Base-by-base conservation (phyloP, 768 basidiomycete genomes). In the Kwoniella shandongensis region DNA sequence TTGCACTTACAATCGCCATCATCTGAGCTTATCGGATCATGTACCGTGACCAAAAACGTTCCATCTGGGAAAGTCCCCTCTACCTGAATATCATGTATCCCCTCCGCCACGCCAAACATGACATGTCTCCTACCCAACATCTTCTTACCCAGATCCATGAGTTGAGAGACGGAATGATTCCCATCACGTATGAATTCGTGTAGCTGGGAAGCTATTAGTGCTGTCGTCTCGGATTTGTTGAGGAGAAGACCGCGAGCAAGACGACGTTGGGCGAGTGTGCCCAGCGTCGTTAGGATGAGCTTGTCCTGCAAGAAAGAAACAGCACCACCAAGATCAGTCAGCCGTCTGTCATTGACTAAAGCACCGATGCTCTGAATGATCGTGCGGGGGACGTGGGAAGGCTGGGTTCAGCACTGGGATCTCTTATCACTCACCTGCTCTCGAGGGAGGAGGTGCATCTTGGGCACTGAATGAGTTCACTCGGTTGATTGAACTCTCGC, bases 101-200 rank as follows among this genome's bases (percentile, higher is more conserved):
- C 81, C 5, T 80, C 78, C 0, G 87, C 82, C 0, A 98, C 92
- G 40, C 84, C 83, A 62, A 61, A 84, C 52, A 92, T 81, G 39
- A 98, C 94, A 77, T 98, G 94, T 45, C 89, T 79, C 27, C 90
- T 80, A 1, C 94, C 93, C 8, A 99, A 81, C 50, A 99, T 73
- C 18, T 82, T 83, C 80, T 92, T 97, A 6, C 96, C 96, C 66
- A 88, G 80, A 45, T 90, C 85, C 93, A 94, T 94, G n/a, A 99
- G 79, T 61, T 97, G 84, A 0, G 89, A 82, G 8, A 98, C 93
- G 0, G 85, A 84, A 72, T 91, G 82, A 15, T 77, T 73, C 2
- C 93, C 94, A 87, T 98, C 96, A 10, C 96, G 82, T 66, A 96
- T 94, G 45, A 85, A 84, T 75, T 97, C 94, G 67, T 98, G 94